These are phyloP conservation scores for Neonectria neomacrospora DNA, from an alignment of 2,329 filamentous ascomycete species.

Conservation along the genomic window DNA sequence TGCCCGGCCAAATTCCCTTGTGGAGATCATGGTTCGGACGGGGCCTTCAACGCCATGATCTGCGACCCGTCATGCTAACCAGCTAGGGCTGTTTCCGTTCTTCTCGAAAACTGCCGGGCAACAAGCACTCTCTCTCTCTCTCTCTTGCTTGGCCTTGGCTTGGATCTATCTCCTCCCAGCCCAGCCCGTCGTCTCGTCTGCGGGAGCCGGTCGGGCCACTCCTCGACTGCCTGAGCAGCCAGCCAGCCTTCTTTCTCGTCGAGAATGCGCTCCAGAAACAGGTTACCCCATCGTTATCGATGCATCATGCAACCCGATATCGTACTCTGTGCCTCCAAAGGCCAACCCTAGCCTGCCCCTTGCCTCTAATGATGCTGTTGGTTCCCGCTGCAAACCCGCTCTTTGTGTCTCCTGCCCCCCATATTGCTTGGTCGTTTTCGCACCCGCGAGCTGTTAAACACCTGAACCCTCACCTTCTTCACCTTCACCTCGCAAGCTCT, in stretches of 20 bases:
- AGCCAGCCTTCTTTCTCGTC: slow-evolving; percentile 9
- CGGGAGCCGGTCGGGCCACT: slow-evolving; percentile 29
- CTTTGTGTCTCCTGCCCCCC: slow-evolving; percentile 27
- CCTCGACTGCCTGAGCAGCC: slow-evolving; percentile 27
- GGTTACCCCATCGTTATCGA: slow-evolving; percentile 26
- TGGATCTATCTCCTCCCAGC: not conserved
- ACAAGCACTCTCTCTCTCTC: too few species aligned
- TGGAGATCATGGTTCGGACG: slow-evolving; percentile 48
- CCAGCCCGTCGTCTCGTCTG: slow-evolving; percentile 29
- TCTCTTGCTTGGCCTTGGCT: too few species aligned
- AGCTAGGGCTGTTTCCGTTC: slow-evolving; percentile 39
- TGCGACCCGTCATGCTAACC: slow-evolving; percentile 44
- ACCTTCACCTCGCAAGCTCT: slow-evolving; percentile 17
- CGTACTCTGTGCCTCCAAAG: slow-evolving; percentile 37
- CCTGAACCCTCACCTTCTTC: slow-evolving; percentile 5
- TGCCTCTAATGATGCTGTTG: slow-evolving; percentile 37
- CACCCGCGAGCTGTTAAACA: slow-evolving; percentile 1
- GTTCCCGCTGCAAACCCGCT: slow-evolving; percentile 39
- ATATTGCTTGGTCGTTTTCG: slow-evolving; percentile 3
- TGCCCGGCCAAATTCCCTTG: slow-evolving; percentile 46
- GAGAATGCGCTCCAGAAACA: slow-evolving; percentile 20
- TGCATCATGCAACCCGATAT: slow-evolving; percentile 37
- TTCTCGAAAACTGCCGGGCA: slow-evolving; percentile 44
- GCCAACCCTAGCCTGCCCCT: slow-evolving; percentile 31
- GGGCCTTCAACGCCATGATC: slow-evolving; percentile 47